Base-by-base conservation (phyloP, 768 basidiomycete species). In the Termitomyces sp. region DNA sequence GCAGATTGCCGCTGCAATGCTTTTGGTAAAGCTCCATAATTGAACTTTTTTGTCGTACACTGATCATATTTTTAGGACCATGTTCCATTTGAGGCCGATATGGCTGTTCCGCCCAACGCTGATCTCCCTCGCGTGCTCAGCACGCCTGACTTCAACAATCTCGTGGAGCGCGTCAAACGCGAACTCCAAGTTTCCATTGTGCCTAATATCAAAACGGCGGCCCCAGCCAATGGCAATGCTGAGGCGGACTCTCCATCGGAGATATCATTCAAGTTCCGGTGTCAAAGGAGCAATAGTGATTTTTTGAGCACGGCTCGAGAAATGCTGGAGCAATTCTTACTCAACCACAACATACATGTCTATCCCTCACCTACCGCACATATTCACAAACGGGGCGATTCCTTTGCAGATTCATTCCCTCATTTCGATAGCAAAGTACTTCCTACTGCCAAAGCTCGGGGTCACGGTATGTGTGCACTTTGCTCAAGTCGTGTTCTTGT, bases 371-470 rank as follows among this genome's bases (percentile, higher is more conserved):
- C 86, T 15, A 86, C 86, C 8, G 81, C 85, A n/a, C 85, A 88
- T 55, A 82, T 82, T 1, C 91, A 91, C 69, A 93, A 87, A 71
- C 80, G 93, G 46, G 89, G 88, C 7, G 95, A 98, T 66, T 93
- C 94, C 1, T 95, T 96, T 66, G 88, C 94, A 35, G 94, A 96
- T 67, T 91, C 94, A 1, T 95, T 96, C 79, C 91, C 94, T 26
- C 94, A 96, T 70, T 96, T 97, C 69, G 93, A 97, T 68, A 93
- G 91, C 74, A 97, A 94, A 71, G 84, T 97, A 1, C 78, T 97
- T 48, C 87, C 94, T 15, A 87, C 89, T 21, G 83, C 87, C 9
- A 79, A 84, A 63, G 82, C 85, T 50, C 81, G 83, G 57, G 88
- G 89, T 66, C 76, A 77, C 71, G 79, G 78, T 78, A 62, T 30